Evolutionary conservation across 768 basidiomycete species (phyloP).

Genomic region (Mycena pura): DNA sequence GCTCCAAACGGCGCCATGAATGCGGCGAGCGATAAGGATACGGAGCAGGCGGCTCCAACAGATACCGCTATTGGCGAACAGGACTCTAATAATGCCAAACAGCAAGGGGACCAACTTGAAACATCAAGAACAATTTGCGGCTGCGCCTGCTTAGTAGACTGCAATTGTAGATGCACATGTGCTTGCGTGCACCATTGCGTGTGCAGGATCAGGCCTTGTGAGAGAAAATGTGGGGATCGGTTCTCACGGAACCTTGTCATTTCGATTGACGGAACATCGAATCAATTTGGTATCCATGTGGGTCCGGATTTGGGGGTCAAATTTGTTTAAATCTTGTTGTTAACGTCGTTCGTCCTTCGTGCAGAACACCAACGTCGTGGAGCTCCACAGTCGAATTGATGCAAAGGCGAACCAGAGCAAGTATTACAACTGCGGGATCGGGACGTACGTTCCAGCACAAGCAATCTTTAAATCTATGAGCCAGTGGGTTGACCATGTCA

Average conservation of each 20-base stretch:
- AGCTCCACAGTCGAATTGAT: conserved; percentile 32
- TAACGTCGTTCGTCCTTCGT: neutral
- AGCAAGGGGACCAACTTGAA: too few relatives aligned
- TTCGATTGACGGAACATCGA: conserved; percentile 50
- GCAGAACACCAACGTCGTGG: conserved; percentile 44
- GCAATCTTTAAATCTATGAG: conserved; percentile 22
- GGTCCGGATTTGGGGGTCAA: too few relatives aligned
- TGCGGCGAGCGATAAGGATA: too few relatives aligned
- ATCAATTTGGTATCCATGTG: conserved; percentile 44
- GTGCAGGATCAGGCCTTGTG: neutral
- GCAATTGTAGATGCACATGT: conserved; percentile 7
- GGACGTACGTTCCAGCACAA: conserved; percentile 35
- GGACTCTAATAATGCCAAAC: too few relatives aligned
- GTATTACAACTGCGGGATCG: conserved; percentile 43
- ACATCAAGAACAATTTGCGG: too few relatives aligned
- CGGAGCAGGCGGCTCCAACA: too few relatives aligned
- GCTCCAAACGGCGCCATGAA: too few relatives aligned
- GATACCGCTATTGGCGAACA: too few relatives aligned
- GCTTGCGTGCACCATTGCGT: conserved; percentile 5
- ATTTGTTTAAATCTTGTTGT: too few relatives aligned
- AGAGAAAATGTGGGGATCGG: neutral
- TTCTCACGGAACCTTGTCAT: conserved; percentile 35
- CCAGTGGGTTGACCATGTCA: conserved; percentile 30
- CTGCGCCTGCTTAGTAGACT: neutral
- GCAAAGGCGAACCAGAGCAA: conserved; percentile 29